phyloP scores from a whole-genome alignment of 805 yeast genomes.

The Yarrowia phangngaensis region DNA sequence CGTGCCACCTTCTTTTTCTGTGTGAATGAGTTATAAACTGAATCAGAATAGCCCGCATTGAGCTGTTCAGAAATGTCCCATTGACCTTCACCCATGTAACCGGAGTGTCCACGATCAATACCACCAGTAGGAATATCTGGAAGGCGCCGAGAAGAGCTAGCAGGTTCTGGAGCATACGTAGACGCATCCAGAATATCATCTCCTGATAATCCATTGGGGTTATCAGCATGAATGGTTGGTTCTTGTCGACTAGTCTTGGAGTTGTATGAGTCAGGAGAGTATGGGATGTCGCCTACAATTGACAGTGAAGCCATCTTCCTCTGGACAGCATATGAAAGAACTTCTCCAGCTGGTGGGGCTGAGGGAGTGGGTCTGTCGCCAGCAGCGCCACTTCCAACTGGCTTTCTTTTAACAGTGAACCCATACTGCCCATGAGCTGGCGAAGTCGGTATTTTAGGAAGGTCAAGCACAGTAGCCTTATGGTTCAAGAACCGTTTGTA shows the following conservation, averaged over 20 bases:
- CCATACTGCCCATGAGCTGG: conserved; percentile 24
- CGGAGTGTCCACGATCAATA: conserved; percentile 33
- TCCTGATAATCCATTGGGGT: conserved; percentile 7
- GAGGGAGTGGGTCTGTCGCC: not conserved
- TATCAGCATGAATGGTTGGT: not conserved
- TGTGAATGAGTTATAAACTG: conserved; percentile 34
- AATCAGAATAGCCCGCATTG: conserved; percentile 40
- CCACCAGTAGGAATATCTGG: conserved; percentile 30
- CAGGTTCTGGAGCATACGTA: conserved; percentile 36
- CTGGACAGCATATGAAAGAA: conserved; percentile 18
- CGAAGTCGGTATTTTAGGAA: conserved; percentile 13
- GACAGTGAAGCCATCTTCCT: conserved; percentile 17
- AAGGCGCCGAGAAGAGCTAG: conserved; percentile 21
- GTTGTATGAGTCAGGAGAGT: conserved; percentile 32
- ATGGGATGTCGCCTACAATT: conserved; percentile 29
- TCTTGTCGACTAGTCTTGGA: conserved; percentile 5
- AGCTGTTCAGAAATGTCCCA: conserved; percentile 38
- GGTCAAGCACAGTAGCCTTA: conserved; percentile 13
- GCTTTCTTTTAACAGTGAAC: conserved; percentile 20
- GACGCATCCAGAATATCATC: conserved; percentile 31
- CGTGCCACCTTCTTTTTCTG: conserved; percentile 17
- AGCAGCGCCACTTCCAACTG: conserved; percentile 17
- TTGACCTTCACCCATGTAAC: conserved; percentile 35
- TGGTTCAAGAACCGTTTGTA: conserved; percentile 21
- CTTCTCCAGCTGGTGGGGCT: conserved; percentile 1